Evolutionary conservation across 495 filamentous ascomycete genomes (phyloP), one percentile per base, ranked within the genome.

Genomic region (Daldinia concentrica): DNA sequence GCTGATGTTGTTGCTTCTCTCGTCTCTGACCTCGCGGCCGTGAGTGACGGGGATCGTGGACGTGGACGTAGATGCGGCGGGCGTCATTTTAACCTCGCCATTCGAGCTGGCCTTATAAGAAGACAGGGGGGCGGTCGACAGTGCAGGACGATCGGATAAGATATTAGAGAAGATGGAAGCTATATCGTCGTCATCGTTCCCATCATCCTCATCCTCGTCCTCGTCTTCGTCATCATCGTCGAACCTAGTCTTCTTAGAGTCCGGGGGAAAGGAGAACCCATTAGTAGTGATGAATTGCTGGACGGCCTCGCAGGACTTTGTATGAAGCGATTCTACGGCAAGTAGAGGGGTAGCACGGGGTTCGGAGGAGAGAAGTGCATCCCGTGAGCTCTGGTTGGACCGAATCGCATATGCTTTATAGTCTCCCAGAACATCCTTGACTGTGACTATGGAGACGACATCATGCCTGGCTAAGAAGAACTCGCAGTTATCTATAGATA

Each of bases 201-300:
- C 74, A 26, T 71, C 73, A 5, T 75, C 71, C 34, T 76, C 62
- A 14, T 74, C 43, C 24, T 30, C 54, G 2, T 50, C 34, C 5
- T 67, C 58, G 22, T 65, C 58, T 11, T 67, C 43, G 2, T 58
- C 57, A 30, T 48, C 56, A 11, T 45, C 43, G 17, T 58, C 48
- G 11, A 67, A 17, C 12, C 51, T 54, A 7, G 57, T 51, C 17
- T 72, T 69, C 27, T 70, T 74, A 51, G 65, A 27, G 50, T 68
- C 50, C 2, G 67, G 58, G 11, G 71, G 73, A 15, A 70, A 58
- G 3, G 62, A 71, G 63, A 79, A 82, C n/a, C 81, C 81, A 32
- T 80, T 75, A 65, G 67, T 73, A 26, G 56, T 58, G 48, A 82
- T 77, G 64, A 81, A 77, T 37, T 82, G 66, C 57, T 82, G 77